Evolutionary conservation across 2,329 filamentous ascomycete genomes (phyloP), one percentile per base, ranked within the genome.

Genomic region (Aspergillus sp.): DNA sequence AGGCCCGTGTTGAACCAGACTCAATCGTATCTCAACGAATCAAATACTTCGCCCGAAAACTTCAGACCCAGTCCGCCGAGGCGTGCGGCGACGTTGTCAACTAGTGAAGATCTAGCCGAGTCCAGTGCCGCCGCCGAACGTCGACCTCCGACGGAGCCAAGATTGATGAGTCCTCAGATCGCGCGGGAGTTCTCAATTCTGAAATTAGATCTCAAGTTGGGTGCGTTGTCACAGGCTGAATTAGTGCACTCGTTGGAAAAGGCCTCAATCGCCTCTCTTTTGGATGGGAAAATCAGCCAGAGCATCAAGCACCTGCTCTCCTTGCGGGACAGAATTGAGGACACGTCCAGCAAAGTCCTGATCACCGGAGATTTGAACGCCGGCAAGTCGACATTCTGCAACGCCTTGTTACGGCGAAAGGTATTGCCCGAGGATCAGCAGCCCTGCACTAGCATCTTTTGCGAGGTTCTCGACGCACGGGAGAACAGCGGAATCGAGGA

Each of bases 381-480:
- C 7, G 94, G 94, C 67, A 99, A 99, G 70, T 99, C 94, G 3
- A 99, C 94, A 1, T 99, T 99, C 65, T 99, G 94, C 76, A 99
- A 99, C 72, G 94, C 94, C n/a, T 78, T 99, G 2, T 76, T 99
- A 38, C 87, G 94, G 55, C 85, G 92, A 57, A 97, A 97, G 73
- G 84, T 99, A 23, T 76, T 99, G 3, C 94, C 94, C 0, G 94
- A 97, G 73, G 94, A 99, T 64, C 93, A 99, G 71, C 94, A 97
- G 68, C 94, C 94, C 1, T 99, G 94, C 73, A 99, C 94, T 2
- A 94, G 91, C 72, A 96, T 99, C 52, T 99, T 99, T 75, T 99
- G 94, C 70, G 94, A 99, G 70, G 94, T 99, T 2, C 74, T 99
- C 53, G 92, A 99, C 72, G 88, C 89, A 4, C 85, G 90, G 59